phyloP scores from a whole-genome alignment of 352 stramenopile genomes.

The Phytophthora ramorum region DNA sequence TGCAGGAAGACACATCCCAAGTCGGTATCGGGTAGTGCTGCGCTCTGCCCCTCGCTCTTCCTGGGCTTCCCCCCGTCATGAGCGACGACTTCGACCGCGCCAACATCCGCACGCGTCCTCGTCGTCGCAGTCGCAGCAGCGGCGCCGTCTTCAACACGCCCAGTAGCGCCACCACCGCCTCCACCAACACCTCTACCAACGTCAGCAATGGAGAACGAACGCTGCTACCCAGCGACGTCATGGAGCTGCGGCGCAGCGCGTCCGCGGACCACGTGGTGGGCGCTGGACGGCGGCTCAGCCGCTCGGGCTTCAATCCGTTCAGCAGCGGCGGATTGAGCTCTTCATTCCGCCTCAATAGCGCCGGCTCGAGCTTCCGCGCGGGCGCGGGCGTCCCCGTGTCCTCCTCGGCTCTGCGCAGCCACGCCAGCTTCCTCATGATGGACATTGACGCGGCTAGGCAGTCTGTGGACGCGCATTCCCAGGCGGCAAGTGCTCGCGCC shows the following conservation, averaged over 20 bases:
- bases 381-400: conserved; percentile 37
- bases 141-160: conserved; percentile 90
- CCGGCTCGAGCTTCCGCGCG: conserved; percentile 30
- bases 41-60: conserved; percentile 2
- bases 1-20: conserved; percentile 30
- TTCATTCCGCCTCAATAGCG: conserved; percentile 36
- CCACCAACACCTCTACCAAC: conserved; percentile 33
- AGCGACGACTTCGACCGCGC: conserved; percentile 30
- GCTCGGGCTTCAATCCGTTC: conserved; percentile 37
- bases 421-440: conserved; percentile 60
- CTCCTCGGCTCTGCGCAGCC: conserved; percentile 40
- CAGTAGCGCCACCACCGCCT: conserved; percentile 47
- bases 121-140: conserved; percentile 73
- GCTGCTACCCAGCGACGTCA: conserved; percentile 40
- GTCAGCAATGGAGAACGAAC: conserved; percentile 19
- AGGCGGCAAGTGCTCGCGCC: conserved; percentile 5
- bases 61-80: conserved; percentile 17
- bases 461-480: conserved; percentile 37
- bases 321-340: conserved; percentile 26
- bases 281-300: conserved; percentile 36
- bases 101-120: conserved; percentile 28
- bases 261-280: conserved; percentile 40
- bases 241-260: conserved; percentile 48
- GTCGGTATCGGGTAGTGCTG: neutral
- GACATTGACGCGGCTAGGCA: conserved; percentile 55